phyloP scores from a whole-genome alignment of 495 filamentous ascomycete species.

The Aspergillus carlsbadensis region DNA sequence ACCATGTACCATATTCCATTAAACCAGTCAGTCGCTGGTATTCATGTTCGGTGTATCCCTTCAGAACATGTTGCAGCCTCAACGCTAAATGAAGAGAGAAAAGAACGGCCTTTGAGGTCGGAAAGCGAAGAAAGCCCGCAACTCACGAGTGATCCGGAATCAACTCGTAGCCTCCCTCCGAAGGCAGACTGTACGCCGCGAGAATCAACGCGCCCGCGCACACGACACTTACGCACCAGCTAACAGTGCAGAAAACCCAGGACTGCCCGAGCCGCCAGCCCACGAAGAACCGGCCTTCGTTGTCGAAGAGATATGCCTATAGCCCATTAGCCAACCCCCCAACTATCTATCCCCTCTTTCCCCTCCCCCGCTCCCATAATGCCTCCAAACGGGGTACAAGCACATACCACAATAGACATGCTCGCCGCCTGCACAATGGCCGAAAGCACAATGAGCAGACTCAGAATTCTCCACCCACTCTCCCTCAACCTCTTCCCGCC shows the following conservation, averaged over 20 bases:
- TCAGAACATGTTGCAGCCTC: not conserved
- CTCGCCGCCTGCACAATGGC: constrained; percentile 62
- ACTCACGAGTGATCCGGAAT: constrained; percentile 48
- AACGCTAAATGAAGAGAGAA: constrained; percentile 6
- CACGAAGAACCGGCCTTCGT: constrained; percentile 80
- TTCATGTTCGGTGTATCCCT: too few species aligned
- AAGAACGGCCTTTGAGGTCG: not conserved
- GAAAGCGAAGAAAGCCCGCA: not conserved
- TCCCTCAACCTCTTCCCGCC: constrained; percentile 77
- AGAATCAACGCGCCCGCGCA: constrained; percentile 60
- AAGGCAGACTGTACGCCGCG: constrained; percentile 65
- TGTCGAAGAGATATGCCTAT: constrained; percentile 79
- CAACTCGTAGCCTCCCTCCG: constrained; percentile 83
- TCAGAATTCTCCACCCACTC: constrained; percentile 74
- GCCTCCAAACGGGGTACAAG: not conserved
- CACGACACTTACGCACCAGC: constrained; percentile 64
- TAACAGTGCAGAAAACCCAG: constrained; percentile 74
- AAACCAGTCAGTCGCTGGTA: too few species aligned
- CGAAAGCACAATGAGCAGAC: constrained; percentile 58
- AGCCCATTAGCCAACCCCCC: not conserved
- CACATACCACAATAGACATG: constrained; percentile 78
- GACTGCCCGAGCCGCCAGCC: constrained; percentile 81
- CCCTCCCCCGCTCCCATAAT: not conserved
- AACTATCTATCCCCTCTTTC: not conserved
- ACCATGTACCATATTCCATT: too few species aligned